Conservation (phyloP, 2,329 filamentous ascomycete species). For the Nigrospora oryzae region DNA sequence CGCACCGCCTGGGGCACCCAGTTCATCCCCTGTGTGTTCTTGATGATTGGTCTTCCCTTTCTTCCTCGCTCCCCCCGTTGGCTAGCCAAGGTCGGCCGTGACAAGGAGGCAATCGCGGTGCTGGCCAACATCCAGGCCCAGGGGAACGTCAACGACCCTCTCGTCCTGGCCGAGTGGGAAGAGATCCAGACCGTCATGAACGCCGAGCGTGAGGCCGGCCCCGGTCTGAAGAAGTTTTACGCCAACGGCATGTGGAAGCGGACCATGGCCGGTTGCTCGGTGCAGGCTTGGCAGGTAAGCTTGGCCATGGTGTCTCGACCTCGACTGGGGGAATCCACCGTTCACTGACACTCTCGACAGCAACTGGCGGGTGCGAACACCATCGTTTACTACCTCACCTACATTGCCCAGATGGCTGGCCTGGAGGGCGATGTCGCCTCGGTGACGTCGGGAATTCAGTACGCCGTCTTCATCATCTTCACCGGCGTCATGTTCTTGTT, state of each 20-base stretch:
- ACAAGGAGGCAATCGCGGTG: constrained; percentile 43
- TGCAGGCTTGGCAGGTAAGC: constrained; percentile 46
- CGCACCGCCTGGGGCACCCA: constrained; percentile 58
- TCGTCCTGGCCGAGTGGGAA: constrained; percentile 49
- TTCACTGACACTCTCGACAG: constrained; percentile 13
- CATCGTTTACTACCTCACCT: constrained; percentile 51
- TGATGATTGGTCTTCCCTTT: constrained; percentile 50
- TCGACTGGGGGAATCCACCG: background rate
- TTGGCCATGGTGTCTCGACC: background rate
- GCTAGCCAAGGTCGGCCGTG: constrained; percentile 54
- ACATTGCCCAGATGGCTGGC: constrained; percentile 52
- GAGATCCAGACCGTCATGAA: constrained; percentile 35
- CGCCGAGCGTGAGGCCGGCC: constrained; percentile 24
- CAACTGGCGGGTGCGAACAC: constrained; percentile 44
- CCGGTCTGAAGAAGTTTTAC: constrained; percentile 28
- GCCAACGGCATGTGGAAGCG: constrained; percentile 48
- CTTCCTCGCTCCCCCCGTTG: constrained; percentile 56
- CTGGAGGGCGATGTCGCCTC: constrained; percentile 42
- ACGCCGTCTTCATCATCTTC: constrained; percentile 40
- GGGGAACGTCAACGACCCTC: constrained; percentile 42
- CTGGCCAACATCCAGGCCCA: constrained; percentile 49
- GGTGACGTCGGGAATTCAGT: constrained; percentile 47
- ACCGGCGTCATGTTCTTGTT: constrained; percentile 39
- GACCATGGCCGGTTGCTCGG: constrained; percentile 44
- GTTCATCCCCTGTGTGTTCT: constrained; percentile 49